phyloP scores from a whole-genome alignment of 352 stramenopile genomes.

The Phytophthora pinifolia region DNA sequence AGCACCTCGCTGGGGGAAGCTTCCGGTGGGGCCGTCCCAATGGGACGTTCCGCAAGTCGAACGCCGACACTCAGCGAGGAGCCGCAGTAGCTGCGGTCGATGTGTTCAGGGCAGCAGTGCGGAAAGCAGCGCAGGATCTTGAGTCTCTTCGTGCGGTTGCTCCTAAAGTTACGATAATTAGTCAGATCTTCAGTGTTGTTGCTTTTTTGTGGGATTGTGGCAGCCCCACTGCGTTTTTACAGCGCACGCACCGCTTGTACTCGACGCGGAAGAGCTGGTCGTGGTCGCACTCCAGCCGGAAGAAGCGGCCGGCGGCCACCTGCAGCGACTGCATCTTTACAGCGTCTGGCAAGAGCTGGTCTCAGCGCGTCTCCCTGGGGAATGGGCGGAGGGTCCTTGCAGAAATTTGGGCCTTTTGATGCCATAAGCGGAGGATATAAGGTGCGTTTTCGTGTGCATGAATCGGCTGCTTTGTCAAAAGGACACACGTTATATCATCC shows the following conservation, averaged over 20 bases:
- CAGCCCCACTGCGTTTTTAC: neutral
- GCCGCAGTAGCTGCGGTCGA: conserved; percentile 74
- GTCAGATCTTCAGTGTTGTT: neutral
- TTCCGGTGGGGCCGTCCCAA: conserved; percentile 13
- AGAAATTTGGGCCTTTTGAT: too few species aligned
- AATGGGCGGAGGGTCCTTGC: too few species aligned
- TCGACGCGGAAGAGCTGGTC: conserved; percentile 59
- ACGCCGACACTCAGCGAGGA: conserved; percentile 55
- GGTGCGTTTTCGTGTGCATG: too few species aligned
- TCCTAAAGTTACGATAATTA: conserved; percentile 22
- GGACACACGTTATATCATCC: too few species aligned
- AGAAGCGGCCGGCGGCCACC: conserved; percentile 46
- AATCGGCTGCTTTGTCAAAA: too few species aligned
- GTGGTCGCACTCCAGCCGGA: conserved; percentile 64
- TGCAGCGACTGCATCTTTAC: conserved; percentile 15
- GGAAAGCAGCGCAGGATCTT: conserved; percentile 76
- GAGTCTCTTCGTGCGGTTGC: conserved; percentile 71
- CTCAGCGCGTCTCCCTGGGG: neutral
- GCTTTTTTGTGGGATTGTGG: neutral
- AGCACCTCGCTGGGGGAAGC: conserved; percentile 14
- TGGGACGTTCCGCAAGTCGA: conserved; percentile 14
- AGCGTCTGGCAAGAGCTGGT: too few species aligned
- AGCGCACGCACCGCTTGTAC: conserved; percentile 57
- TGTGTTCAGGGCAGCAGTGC: conserved; percentile 72
- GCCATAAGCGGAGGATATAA: too few species aligned